Evolutionary conservation across 176 grass and related monocot species (phyloP).

Genomic region (Zea luxurians): DNA sequence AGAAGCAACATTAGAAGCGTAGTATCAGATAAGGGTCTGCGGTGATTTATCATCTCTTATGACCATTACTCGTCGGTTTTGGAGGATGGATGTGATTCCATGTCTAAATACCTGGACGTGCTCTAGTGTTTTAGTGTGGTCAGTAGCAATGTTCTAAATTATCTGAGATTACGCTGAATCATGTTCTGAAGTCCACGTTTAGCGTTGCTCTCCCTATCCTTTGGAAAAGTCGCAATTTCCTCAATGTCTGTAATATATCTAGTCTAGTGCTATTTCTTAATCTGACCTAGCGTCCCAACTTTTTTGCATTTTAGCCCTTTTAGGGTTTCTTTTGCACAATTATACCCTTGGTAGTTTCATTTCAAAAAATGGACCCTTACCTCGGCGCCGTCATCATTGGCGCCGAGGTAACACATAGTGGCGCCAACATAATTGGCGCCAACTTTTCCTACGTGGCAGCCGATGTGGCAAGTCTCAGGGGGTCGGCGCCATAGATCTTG

Average conservation of each 20-base stretch:
- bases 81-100: conserved; percentile 41
- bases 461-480: too few species aligned
- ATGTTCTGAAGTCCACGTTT: not conserved
- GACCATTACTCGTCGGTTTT: conserved; percentile 32
- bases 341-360: too few species aligned
- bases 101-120: conserved; percentile 31
- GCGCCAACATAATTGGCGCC: too few species aligned
- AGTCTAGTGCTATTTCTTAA: not conserved
- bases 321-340: too few species aligned
- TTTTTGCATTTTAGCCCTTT: too few species aligned
- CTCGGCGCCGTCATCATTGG: too few species aligned
- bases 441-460: too few species aligned
- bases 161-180: conserved; percentile 9
- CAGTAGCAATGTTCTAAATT: conserved; percentile 25
- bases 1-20: conserved; percentile 57
- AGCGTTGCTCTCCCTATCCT: not conserved
- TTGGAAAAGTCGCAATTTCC: not conserved
- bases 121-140: conserved; percentile 5
- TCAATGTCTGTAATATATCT: not conserved
- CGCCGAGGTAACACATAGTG: too few species aligned
- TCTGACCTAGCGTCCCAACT: not conserved
- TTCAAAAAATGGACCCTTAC: too few species aligned
- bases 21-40: not conserved
- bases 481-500: too few species aligned
- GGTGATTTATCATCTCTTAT: conserved; percentile 21